phyloP scores from a whole-genome alignment of 352 stramenopile genomes.

The Phytophthora sp. region DNA sequence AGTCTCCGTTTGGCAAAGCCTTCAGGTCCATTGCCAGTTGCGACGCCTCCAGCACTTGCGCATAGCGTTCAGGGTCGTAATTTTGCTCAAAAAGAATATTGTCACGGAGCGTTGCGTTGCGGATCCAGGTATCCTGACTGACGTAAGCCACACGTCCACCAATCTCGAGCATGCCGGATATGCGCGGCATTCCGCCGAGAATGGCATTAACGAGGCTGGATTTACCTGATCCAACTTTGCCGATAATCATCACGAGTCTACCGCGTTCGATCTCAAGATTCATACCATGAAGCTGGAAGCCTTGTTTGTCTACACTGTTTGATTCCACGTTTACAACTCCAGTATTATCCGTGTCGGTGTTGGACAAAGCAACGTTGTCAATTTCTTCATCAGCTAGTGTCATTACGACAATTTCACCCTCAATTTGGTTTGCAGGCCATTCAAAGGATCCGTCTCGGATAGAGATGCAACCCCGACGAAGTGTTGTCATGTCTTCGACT shows the following conservation, averaged over 20 bases:
- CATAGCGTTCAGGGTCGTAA: no score
- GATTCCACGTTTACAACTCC: no score
- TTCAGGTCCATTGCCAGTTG: slow-evolving; percentile 47
- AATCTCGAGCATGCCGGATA: slow-evolving; percentile 25
- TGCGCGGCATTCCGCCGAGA: slow-evolving; percentile 51
- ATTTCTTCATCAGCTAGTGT: no score
- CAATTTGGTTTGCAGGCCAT: no score
- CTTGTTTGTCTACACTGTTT: no score
- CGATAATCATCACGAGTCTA: slow-evolving; percentile 56
- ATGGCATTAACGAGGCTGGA: slow-evolving; percentile 56
- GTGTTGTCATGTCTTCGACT: no score
- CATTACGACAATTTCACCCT: no score
- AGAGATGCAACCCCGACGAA: no score
- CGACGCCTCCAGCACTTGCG: slow-evolving; percentile 35
- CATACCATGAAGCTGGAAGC: slow-evolving; percentile 38
- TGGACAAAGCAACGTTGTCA: no score
- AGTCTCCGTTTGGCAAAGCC: slow-evolving; percentile 50
- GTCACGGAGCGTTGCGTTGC: slow-evolving; percentile 86
- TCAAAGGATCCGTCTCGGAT: no score
- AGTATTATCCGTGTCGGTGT: no score
- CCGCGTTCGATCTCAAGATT: slow-evolving; percentile 70
- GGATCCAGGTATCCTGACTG: slow-evolving; percentile 92
- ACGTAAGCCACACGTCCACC: slow-evolving; percentile 68
- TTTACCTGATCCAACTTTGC: slow-evolving; percentile 54
- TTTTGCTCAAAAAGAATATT: slow-evolving; percentile 88